These are phyloP conservation scores for Calocybe cyanea DNA, from an alignment of 768 basidiomycete genomes.

Conservation along the genomic window DNA sequence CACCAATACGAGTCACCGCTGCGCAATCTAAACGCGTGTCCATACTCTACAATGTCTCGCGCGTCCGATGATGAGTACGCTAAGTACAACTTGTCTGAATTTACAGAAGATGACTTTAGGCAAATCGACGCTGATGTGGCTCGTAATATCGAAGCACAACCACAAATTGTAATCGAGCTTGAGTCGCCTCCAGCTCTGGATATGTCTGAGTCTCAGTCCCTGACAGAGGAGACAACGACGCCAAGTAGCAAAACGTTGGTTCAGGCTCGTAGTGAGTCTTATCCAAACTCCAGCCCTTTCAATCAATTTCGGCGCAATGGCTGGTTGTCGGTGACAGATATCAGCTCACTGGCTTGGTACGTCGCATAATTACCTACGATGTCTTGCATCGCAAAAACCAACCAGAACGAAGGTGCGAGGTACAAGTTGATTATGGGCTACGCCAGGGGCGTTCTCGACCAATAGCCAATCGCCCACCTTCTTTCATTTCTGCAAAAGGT, in stretches of 20 bases:
- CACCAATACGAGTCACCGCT: too few species aligned
- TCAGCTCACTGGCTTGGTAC: conserved; percentile 60
- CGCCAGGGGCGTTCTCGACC: conserved; percentile 51
- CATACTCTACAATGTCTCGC: conserved; percentile 1
- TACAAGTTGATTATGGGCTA: conserved; percentile 75
- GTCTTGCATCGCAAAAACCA: background rate
- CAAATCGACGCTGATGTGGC: conserved; percentile 40
- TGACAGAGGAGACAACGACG: background rate
- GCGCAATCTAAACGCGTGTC: too few species aligned
- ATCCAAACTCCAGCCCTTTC: conserved; percentile 29
- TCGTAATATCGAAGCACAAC: conserved; percentile 18
- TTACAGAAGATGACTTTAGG: conserved; percentile 55
- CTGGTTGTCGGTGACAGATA: conserved; percentile 58
- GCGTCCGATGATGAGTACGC: conserved; percentile 40
- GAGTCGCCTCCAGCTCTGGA: conserved; percentile 17
- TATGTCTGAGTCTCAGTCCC: conserved; percentile 2
- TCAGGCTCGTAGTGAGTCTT: background rate
- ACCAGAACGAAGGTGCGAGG: conserved; percentile 62
- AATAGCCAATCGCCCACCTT: conserved; percentile 45
- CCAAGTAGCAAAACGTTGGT: conserved; percentile 1
- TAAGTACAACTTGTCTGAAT: conserved; percentile 46
- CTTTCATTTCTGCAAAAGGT: conserved; percentile 55
- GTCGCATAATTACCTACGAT: conserved; percentile 13
- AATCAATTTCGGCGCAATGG: conserved; percentile 40
- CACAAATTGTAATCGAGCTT: conserved; percentile 33